These are phyloP conservation scores for Laguncularia racemosa DNA, from an alignment of 345 rosid genomes.

Conservation along the genomic window DNA sequence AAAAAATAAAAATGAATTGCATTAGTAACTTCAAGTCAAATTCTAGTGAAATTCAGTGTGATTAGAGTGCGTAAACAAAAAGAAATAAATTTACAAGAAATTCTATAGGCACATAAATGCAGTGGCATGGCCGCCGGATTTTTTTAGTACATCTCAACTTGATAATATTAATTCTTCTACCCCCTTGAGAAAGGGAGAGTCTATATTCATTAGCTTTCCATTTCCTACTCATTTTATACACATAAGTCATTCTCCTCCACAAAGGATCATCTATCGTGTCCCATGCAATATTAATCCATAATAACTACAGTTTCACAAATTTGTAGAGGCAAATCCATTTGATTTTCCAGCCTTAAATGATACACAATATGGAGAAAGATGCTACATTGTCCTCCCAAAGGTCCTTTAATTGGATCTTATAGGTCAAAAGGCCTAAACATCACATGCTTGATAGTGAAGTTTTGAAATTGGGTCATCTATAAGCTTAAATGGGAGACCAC, in stretches of 20 bases:
- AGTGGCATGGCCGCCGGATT: too few relatives aligned
- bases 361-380: constrained; percentile 10
- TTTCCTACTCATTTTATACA: background rate
- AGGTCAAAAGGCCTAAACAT: background rate
- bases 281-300: constrained; percentile 1
- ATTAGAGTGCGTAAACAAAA: too few relatives aligned
- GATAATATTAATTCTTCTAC: too few relatives aligned
- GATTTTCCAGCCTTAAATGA: constrained; percentile 3
- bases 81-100: too few relatives aligned
- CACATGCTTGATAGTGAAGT: background rate
- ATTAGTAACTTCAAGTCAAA: too few relatives aligned
- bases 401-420: background rate
- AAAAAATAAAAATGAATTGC: too few relatives aligned
- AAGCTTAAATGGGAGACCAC: too few relatives aligned
- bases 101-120: too few relatives aligned
- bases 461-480: too few relatives aligned
- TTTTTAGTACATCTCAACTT: too few relatives aligned
- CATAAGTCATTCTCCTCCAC: background rate
- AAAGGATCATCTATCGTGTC: background rate
- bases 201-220: background rate
- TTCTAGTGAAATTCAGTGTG: too few relatives aligned
- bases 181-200: background rate
- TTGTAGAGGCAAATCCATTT: constrained; percentile 8
- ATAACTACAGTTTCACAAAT: constrained; percentile 12
- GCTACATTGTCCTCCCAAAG: constrained; percentile 10